Percentiles rank a stretch among this genome's conserved stretches.
phyloP scores from a whole-genome alignment of 2,329 filamentous ascomycete genomes.

The Penicillium capsulatum region DNA sequence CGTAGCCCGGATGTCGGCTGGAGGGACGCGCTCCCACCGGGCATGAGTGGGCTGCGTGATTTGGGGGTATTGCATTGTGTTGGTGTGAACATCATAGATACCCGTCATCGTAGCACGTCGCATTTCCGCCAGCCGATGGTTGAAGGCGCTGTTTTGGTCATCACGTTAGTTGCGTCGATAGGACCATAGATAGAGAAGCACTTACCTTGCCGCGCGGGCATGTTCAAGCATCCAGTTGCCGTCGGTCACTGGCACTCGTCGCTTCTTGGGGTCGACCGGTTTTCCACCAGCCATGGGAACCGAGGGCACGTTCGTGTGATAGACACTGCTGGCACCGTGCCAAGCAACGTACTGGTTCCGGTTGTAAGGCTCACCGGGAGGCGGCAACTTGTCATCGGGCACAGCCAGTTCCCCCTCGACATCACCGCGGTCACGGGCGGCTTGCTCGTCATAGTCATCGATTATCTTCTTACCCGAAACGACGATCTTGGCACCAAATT shows the following conservation, averaged over 20 bases:
- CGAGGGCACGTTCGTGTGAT: constrained; percentile 75
- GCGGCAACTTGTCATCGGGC: constrained; percentile 74
- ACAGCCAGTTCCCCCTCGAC: constrained; percentile 89
- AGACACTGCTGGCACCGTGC: constrained; percentile 94
- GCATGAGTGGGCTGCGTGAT: constrained; percentile 87
- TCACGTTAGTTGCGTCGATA: constrained; percentile 13
- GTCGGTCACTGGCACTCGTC: constrained; percentile 82
- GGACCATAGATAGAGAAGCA: constrained; percentile 9
- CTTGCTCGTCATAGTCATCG: constrained; percentile 84
- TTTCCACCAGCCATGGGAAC: constrained; percentile 74
- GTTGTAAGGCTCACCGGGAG: constrained; percentile 84
- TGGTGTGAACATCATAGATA: constrained; percentile 91
- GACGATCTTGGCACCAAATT: constrained; percentile 91
- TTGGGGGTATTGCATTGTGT: constrained; percentile 79
- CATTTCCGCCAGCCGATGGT: constrained; percentile 64
- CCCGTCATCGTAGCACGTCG: constrained; percentile 68
- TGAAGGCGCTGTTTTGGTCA: constrained; percentile 71
- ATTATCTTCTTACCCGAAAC: constrained; percentile 80
- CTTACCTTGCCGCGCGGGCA: constrained; percentile 81
- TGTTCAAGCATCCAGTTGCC: constrained; percentile 97
- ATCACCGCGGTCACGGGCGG: constrained; percentile 69
- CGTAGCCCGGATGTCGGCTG: constrained; percentile 33
- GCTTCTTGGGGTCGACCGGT: constrained; percentile 70
- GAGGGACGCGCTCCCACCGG: constrained; percentile 68
- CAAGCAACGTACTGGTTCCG: constrained; percentile 98